Evolutionary conservation across 2,329 filamentous ascomycete species (phyloP), one percentile per base, ranked within the genome.

Genomic region (Botrytis tulipae): DNA sequence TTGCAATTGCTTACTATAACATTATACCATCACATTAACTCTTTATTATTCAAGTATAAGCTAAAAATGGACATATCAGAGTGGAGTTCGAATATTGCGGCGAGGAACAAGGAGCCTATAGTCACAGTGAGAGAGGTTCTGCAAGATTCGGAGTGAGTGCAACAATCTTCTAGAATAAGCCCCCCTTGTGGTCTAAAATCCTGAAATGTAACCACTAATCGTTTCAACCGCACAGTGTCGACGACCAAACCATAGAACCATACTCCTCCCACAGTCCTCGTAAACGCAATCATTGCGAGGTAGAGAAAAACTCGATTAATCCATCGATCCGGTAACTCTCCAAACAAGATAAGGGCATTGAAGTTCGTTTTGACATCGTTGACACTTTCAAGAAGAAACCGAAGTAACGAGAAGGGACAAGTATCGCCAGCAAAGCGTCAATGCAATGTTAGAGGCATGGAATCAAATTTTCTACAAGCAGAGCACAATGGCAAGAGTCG

Each of bases 341-440:
- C 29, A 40, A 40, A 40, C 7, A 18, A 42, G 20, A 69, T 57
- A 10, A 3, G 35, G 4, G 14, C 66, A 32, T 57, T 42, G 8
- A 20, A 68, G 25, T 40, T 12, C 4, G 44, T 8, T 63, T 40
- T 63, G 20, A 44, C 48, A 18, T 42, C 12, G 61, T 62, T 72
- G 35, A 72, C 46, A 57, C 32, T 37, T 44, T 46, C 37, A 14
- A 57, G 3, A 10, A 68, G 70, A 68, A 66, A 35, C 7, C 22
- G 25, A 37, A 57, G n/a, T 59, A 59, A n/a, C 22, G 37, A 59
- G 10, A 54, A 68, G 5, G 37, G 37, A 20, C n/a, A 67, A 57
- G 37, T 72, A 46, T 72, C 70, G 16, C 70, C 70, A 72, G 66
- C 48, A 29, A 72, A 72, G 40, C 62, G 70, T 18, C 70, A 60